These are phyloP conservation scores for Trichoderma cornu-damae DNA, from an alignment of 2,329 filamentous ascomycete species.

Conservation along the genomic window DNA sequence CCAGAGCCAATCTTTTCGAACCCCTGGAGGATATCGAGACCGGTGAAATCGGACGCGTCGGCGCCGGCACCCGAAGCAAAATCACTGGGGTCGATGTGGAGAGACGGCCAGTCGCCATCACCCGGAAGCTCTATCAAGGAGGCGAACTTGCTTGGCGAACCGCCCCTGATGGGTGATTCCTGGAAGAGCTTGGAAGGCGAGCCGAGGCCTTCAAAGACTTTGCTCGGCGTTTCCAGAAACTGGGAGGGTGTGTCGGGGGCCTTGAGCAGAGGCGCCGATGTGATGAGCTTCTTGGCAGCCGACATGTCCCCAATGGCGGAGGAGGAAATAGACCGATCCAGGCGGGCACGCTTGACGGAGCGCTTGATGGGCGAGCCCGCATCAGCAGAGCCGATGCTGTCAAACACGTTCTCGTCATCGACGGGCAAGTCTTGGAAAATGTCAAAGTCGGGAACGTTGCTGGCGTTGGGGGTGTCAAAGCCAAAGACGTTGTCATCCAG, in stretches of 20 bases:
- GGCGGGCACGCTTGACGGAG: slow-evolving; percentile 52
- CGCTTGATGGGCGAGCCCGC: slow-evolving; percentile 64
- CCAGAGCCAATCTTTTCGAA: slow-evolving; percentile 67
- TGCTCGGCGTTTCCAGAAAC: slow-evolving; percentile 52
- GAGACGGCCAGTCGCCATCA: slow-evolving; percentile 37
- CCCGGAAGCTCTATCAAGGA: slow-evolving; percentile 32
- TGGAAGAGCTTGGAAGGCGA: slow-evolving; percentile 51
- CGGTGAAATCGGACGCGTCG: slow-evolving; percentile 51
- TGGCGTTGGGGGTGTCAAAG: slow-evolving; percentile 43
- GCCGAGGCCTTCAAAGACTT: slow-evolving; percentile 49
- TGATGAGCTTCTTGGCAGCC: slow-evolving; percentile 46
- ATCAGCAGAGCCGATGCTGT: slow-evolving; percentile 43
- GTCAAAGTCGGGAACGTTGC: slow-evolving; percentile 54
- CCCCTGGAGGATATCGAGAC: slow-evolving; percentile 67
- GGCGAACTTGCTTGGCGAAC: slow-evolving; percentile 50
- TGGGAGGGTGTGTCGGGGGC: slow-evolving; percentile 38
- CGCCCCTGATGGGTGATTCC: slow-evolving; percentile 32
- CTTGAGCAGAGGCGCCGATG: slow-evolving; percentile 48
- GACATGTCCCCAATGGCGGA: slow-evolving; percentile 57
- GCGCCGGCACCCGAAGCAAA: slow-evolving; percentile 44
- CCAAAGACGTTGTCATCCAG: slow-evolving; percentile 53
- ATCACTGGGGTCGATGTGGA: slow-evolving; percentile 36
- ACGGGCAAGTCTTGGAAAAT: slow-evolving; percentile 49
- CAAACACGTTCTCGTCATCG: slow-evolving; percentile 30
- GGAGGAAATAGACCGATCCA: slow-evolving; percentile 59